Conservation (phyloP, 1,284 basidiomycete genomes). For the Golubevia sp. region DNA sequence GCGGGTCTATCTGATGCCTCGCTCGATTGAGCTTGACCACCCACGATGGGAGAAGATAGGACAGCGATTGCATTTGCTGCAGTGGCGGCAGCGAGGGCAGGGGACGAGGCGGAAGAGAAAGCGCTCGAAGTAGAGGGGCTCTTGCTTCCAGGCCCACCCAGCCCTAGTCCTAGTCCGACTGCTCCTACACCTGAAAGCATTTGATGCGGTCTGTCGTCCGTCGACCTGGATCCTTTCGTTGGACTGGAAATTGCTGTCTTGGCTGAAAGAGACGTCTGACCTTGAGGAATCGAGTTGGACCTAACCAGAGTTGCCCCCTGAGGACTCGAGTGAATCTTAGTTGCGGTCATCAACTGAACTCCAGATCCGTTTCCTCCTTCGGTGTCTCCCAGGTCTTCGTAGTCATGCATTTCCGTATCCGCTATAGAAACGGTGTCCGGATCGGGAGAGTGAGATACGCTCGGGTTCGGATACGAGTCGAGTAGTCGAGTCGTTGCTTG, state of each 20-base stretch:
- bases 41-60: not conserved
- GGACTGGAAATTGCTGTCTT: not conserved
- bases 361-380: not conserved
- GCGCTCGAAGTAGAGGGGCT: not conserved
- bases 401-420: not conserved
- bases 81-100: not conserved
- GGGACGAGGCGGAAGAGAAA: not conserved
- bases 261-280: not conserved
- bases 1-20: not conserved
- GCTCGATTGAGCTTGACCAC: not conserved
- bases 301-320: not conserved
- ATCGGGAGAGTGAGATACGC: not conserved
- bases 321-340: not conserved
- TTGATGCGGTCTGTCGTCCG: not conserved
- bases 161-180: not conserved
- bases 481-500: not conserved
- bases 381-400: not conserved
- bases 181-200: not conserved
- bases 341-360: not conserved
- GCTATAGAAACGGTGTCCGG: not conserved
- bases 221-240: not conserved
- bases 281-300: too few relatives aligned
- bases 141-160: not conserved
- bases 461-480: not conserved
- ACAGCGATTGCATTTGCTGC: not conserved